Percentiles rank a stretch among this genome's conserved stretches.
Evolutionary conservation across 108 stramenopile genomes (phyloP).

Genomic region (Skeletonema costatum): DNA sequence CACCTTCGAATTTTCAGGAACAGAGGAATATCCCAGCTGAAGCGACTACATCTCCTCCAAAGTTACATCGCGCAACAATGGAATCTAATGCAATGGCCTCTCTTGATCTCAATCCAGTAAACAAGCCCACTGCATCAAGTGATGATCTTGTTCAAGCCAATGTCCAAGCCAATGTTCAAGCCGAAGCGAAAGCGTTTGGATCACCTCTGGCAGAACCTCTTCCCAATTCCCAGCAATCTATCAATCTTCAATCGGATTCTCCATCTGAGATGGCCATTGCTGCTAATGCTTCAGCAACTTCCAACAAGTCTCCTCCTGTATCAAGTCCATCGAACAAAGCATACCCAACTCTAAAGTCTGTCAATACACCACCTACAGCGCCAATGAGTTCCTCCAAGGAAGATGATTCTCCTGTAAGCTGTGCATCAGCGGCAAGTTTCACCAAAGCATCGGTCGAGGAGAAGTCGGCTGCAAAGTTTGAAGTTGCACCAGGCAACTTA

Average conservation of each 20-base stretch:
- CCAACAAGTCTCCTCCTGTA: background rate
- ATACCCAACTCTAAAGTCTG: background rate
- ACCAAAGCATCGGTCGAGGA: background rate
- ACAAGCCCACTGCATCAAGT: background rate
- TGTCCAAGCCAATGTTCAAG: background rate
- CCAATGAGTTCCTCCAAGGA: background rate
- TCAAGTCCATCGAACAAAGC: background rate
- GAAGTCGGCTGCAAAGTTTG: background rate
- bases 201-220: background rate
- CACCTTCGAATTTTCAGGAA: background rate
- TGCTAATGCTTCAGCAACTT: no score
- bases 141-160: no score
- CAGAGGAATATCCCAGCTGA: background rate
- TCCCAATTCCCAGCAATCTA: background rate
- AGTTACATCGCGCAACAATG: background rate
- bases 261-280: background rate
- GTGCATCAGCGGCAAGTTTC: background rate
- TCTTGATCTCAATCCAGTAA: background rate
- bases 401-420: no score
- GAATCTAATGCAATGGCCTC: background rate
- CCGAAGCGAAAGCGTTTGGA: background rate
- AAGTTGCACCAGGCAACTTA: background rate
- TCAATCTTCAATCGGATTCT: background rate
- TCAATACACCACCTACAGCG: background rate
- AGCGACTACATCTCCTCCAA: background rate